Percentiles rank a stretch among this genome's conserved stretches.
phyloP scores from a whole-genome alignment of 2,329 filamentous ascomycete genomes.

The Aspergillus spinulosporus region DNA sequence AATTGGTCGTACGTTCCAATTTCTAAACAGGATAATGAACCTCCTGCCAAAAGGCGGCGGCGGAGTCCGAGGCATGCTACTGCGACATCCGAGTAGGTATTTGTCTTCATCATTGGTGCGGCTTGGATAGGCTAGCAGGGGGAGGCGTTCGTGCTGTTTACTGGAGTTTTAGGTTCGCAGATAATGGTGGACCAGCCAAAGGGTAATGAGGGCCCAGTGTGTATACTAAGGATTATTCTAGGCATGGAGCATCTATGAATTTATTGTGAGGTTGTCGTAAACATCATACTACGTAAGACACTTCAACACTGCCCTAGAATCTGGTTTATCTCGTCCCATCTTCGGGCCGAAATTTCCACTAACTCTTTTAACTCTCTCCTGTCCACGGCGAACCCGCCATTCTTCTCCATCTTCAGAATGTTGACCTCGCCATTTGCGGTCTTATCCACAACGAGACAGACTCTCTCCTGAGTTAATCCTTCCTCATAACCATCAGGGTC shows the following conservation, averaged over 20 bases:
- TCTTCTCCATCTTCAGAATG: constrained; percentile 76
- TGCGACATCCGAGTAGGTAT: background rate
- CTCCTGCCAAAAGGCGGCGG: constrained; percentile 38
- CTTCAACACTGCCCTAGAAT: constrained; percentile 38
- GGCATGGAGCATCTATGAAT: constrained; percentile 24
- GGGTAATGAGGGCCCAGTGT: background rate
- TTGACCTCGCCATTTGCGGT: constrained; percentile 50
- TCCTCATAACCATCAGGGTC: constrained; percentile 94
- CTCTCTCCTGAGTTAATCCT: constrained; percentile 73
- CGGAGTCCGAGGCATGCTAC: constrained; percentile 28
- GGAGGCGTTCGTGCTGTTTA: constrained; percentile 5
- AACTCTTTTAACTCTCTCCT: constrained; percentile 62
- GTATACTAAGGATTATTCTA: constrained; percentile 12
- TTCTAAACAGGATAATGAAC: constrained; percentile 29
- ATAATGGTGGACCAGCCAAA: background rate
- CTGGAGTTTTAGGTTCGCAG: background rate
- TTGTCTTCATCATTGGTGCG: background rate
- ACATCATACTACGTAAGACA: background rate
- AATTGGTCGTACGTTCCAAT: constrained; percentile 23
- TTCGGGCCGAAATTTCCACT: constrained; percentile 59
- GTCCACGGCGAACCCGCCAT: constrained; percentile 71
- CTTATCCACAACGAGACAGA: constrained; percentile 77
- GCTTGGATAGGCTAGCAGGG: background rate
- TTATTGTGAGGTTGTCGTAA: background rate
- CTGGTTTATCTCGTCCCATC: constrained; percentile 63